These are phyloP conservation scores for Mucor circinelloides DNA, from an alignment of 371 early-diverging fungal genomes.

Conservation along the genomic window DNA sequence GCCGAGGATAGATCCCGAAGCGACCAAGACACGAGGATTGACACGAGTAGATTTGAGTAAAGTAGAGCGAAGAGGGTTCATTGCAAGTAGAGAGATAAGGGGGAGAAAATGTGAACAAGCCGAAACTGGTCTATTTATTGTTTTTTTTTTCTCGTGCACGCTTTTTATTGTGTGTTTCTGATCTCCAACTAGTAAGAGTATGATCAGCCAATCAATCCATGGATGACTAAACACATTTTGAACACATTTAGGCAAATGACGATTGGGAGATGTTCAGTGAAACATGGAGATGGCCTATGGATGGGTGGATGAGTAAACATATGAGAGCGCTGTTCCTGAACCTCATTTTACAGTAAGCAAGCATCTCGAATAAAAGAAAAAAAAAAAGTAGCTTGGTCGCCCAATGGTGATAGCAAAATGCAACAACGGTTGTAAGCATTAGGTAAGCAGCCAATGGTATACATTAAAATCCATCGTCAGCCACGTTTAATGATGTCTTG, in stretches of 20 bases:
- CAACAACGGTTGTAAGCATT: no score
- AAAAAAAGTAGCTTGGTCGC: no score
- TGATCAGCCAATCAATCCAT: background rate
- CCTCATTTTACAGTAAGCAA: no score
- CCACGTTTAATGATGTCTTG: no score
- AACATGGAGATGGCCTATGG: background rate
- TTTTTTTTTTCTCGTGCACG: background rate
- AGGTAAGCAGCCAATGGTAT: no score
- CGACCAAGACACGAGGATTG: constrained; percentile 2
- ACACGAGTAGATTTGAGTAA: constrained; percentile 7
- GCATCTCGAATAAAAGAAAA: no score
- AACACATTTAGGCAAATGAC: background rate
- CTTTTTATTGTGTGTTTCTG: background rate
- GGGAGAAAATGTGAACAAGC: background rate
- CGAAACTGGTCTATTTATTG: background rate
- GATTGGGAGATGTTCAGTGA: background rate
- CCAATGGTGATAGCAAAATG: no score
- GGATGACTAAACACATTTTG: background rate
- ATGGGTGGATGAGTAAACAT: background rate
- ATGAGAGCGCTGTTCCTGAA: no score
- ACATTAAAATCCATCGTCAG: no score
- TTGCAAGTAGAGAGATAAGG: background rate
- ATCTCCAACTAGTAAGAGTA: background rate
- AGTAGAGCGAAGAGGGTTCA: constrained; percentile 14
- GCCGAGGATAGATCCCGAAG: constrained; percentile 14